phyloP scores from a whole-genome alignment of 2,329 filamentous ascomycete genomes.

The Colletotrichum eleusines region DNA sequence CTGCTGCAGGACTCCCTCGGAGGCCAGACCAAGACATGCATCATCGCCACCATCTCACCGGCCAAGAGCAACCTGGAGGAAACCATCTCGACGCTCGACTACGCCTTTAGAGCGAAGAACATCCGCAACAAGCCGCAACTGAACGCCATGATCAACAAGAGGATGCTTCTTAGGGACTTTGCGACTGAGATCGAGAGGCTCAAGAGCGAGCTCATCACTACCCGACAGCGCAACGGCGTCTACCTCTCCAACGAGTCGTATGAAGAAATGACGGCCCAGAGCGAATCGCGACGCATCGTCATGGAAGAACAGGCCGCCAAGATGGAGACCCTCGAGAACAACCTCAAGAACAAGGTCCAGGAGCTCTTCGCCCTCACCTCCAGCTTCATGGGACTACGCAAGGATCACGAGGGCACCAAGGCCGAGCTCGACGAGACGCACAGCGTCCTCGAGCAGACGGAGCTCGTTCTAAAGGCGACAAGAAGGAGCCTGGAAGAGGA shows the following conservation, averaged over 20 bases:
- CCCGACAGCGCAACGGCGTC: conserved; percentile 92
- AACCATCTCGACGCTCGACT: conserved; percentile 97
- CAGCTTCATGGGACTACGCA: conserved; percentile 88
- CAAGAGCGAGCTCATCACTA: conserved; percentile 93
- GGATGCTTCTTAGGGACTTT: conserved; percentile 90
- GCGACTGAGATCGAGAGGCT: conserved; percentile 93
- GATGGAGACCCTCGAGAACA: conserved; percentile 91
- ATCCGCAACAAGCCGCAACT: conserved; percentile 98
- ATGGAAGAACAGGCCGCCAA: conserved; percentile 93
- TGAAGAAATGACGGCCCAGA: conserved; percentile 91
- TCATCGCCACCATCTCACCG: conserved; percentile 95
- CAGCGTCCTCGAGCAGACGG: conserved; percentile 86
- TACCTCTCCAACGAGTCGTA: conserved; percentile 91
- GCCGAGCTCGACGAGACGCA: conserved; percentile 82
- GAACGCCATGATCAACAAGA: conserved; percentile 93
- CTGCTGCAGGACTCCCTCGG: conserved; percentile 92
- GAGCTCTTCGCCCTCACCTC: conserved; percentile 89
- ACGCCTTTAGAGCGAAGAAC: conserved; percentile 97
- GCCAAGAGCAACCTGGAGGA: conserved; percentile 96
- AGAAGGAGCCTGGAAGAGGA: conserved; percentile 84
- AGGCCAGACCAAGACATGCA: conserved; percentile 96
- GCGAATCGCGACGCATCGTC: conserved; percentile 90
- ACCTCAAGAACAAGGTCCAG: conserved; percentile 92
- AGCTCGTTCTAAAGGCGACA: conserved; percentile 83
- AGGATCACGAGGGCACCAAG: conserved; percentile 85